Percentiles rank a stretch among this genome's conserved stretches.
These are phyloP conservation scores for Yamadazyma conglobata DNA, from an alignment of 1,139 yeast species.

Conservation along the genomic window DNA sequence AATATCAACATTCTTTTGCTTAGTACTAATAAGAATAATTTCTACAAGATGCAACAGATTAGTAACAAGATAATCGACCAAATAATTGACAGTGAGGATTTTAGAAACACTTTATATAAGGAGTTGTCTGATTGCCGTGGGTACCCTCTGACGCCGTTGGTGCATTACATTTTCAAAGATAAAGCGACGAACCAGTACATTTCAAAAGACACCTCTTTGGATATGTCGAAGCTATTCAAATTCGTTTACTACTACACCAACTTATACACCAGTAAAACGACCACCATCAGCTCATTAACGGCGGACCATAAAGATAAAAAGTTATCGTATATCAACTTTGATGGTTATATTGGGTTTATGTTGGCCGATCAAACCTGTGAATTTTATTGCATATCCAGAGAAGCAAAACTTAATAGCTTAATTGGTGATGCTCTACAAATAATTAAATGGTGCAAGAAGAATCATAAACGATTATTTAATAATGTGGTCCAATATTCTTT, in stretches of 20 bases:
- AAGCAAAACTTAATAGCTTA: constrained; percentile 26
- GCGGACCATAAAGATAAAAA: constrained; percentile 21
- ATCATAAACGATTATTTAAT: constrained; percentile 32
- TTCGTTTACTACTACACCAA: constrained; percentile 31
- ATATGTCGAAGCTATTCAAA: constrained; percentile 17
- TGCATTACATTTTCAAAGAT: constrained; percentile 79
- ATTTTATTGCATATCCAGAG: constrained; percentile 37
- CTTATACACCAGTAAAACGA: constrained; percentile 27
- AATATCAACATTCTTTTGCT: constrained; percentile 65
- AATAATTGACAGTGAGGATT: constrained; percentile 32
- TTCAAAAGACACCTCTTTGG: constrained; percentile 26
- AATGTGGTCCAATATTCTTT: constrained; percentile 19
- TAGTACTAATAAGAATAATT: constrained; percentile 80
- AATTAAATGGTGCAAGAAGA: constrained; percentile 40
- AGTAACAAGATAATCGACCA: constrained; percentile 51
- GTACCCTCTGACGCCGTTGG: constrained; percentile 26
- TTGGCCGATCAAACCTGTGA: constrained; percentile 34
- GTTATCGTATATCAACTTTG: constrained; percentile 32
- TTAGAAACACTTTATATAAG: constrained; percentile 34
- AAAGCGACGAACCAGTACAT: constrained; percentile 44
- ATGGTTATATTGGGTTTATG: constrained; percentile 33
- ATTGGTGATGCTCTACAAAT: constrained; percentile 31
- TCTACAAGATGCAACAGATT: constrained; percentile 66
- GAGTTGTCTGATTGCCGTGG: constrained; percentile 23
- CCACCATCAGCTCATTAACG: constrained; percentile 18